Evolutionary conservation across 2,329 filamentous ascomycete genomes (phyloP), one percentile per base, ranked within the genome.

Genomic region (Fonsecaea monophora): DNA sequence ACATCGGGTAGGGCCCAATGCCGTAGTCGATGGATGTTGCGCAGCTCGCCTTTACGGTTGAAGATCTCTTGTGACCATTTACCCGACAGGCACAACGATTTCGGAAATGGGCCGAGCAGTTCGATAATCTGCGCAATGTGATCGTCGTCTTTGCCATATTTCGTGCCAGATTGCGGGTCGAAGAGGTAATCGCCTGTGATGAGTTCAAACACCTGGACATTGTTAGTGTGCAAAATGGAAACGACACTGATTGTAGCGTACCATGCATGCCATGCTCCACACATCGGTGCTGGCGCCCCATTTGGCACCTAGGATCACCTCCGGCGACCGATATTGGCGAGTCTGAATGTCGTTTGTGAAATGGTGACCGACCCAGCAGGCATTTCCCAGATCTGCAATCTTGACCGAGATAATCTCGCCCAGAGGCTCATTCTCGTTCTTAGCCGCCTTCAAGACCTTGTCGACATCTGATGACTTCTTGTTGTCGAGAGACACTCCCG

Each of bases 331-430:
- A 79, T 99, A 99, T 80, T 99, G 95, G 75, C 95, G 87, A 8
- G 95, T 99, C 78, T 99, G 95, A 75, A 99, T 99, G 78, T 99
- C 95, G 77, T 99, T 97, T 76, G 95, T 99, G 81, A 99, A 99
- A 80, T 99, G 95, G 77, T 99, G 95, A 71, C 93, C 93, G 34
- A 97, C 94, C 95, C 95, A 99, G 82, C 95, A 99, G 21, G 95
- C 95, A 78, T 99, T 99, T 67, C 95, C 95, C 64, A 99, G 84
- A 83, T 99, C 95, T 50, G 95, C 95, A 82, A 99, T 99, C 83
- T 99, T 99, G 78, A 99, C 95, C 38, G 94, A 97, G 74, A 99
- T 98, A 71, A 93, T 90, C 77, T 69, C 81, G 70, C 69, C 78
- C 57, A 73, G 76, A 4, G 74, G 83, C 74, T 73, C 80, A 70